Evolutionary conservation across 2,329 filamentous ascomycete genomes (phyloP), one percentile per base, ranked within the genome.

Genomic region (Geoglossum cookeanum): DNA sequence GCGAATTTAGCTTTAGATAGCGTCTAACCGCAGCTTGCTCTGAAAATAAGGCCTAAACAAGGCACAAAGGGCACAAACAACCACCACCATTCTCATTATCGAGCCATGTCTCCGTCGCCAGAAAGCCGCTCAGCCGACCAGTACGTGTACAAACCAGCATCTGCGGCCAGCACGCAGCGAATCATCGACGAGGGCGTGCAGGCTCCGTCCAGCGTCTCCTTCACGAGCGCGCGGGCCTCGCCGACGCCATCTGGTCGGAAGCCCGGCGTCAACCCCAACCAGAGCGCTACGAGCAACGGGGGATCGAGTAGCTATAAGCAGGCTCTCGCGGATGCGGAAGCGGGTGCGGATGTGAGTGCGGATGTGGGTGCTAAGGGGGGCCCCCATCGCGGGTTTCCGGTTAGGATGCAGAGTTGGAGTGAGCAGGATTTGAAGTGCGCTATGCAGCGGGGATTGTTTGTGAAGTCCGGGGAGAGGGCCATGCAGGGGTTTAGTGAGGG

Each of bases 401-500:
- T 13, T n/a, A 55, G 54, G 30, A 7, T 44, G 30, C 54, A 55
- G 37, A 55, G 54, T 29, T 55, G 54, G 54, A 55, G n/a, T 15
- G 54, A 55, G 37, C 54, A 55, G 54, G 54, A 55, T 30, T 6
- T 55, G 37, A 55, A 39, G 42, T 30, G 42, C 9, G 15, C 22
- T 35, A 55, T 55, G 54, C 54, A 55, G n/a, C 4, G 35, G 13
- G 8, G 37, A 27, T 29, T 35, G 29, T 44, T 55, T n/a, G n/a
- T n/a, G n/a, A 17, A 11, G 30, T 4, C 6, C 2, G n/a, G 11
- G 7, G 33, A 11, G n/a, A n/a, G 11, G 13, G 29, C 33, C 35
- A 29, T 3, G 33, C 8, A 42, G 17, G 54, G 37, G 37, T 55
- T 47, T 45, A n/a, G 15, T 7, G n/a, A 27, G 27, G 4, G 37